These are phyloP conservation scores for Hymenotorrendiella dingleyae DNA, from an alignment of 2,329 filamentous ascomycete genomes.

Conservation along the genomic window DNA sequence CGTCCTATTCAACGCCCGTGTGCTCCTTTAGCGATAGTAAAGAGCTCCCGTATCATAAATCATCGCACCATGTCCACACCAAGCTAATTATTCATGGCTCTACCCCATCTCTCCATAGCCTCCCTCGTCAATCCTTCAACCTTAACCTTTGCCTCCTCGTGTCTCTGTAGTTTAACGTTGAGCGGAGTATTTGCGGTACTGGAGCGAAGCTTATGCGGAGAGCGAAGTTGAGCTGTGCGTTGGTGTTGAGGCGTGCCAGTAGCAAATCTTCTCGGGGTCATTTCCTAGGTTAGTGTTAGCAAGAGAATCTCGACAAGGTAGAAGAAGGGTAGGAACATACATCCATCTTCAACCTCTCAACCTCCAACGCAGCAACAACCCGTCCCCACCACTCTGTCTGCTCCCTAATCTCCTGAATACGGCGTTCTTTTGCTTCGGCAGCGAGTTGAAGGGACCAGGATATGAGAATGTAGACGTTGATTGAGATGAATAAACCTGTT, in stretches of 20 bases:
- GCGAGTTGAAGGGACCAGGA: slow-evolving; percentile 1
- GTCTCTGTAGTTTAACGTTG: not conserved
- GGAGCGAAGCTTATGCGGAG: not conserved
- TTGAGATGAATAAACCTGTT: not conserved
- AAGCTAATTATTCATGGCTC: too few relatives aligned
- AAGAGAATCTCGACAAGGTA: too few relatives aligned
- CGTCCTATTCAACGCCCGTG: too few relatives aligned
- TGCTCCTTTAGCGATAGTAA: too few relatives aligned
- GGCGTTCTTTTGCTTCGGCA: slow-evolving; percentile 1
- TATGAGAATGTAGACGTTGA: not conserved
- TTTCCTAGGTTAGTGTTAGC: too few relatives aligned
- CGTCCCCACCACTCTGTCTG: slow-evolving; percentile 10
- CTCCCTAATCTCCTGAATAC: slow-evolving; percentile 1
- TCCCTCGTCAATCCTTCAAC: not conserved
- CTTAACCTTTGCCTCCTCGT: not conserved
- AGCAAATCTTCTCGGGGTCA: not conserved
- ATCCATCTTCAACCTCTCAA: not conserved
- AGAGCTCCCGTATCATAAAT: too few relatives aligned
- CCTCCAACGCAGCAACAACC: slow-evolving; percentile 10
- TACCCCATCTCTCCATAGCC: not conserved
- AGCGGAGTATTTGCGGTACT: not conserved
- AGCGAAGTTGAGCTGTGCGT: not conserved
- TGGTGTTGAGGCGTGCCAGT: not conserved
- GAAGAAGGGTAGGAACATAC: too few relatives aligned
- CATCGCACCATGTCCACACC: slow-evolving; percentile 15